Conservation (phyloP, 495 filamentous ascomycete species). For the Daldinia childiae region DNA sequence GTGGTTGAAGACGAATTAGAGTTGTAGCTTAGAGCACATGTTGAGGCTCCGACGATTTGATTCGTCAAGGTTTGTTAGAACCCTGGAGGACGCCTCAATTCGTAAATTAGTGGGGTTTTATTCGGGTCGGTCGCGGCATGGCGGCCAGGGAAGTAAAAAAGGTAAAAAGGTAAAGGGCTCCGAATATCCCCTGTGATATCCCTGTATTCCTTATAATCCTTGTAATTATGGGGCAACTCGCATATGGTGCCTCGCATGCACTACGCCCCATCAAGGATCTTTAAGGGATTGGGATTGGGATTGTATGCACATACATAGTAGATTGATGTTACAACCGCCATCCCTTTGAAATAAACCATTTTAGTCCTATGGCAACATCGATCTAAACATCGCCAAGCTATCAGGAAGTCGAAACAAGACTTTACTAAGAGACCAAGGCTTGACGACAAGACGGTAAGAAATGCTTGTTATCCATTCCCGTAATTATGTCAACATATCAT, state of each 20-base stretch:
- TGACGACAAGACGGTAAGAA: conserved; percentile 18
- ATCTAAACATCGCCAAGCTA: conserved; percentile 30
- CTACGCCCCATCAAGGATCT: neutral
- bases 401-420: conserved; percentile 36
- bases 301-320: too few relatives aligned
- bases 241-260: conserved; percentile 6
- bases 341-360: neutral
- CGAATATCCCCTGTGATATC: neutral
- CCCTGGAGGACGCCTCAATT: conserved; percentile 15
- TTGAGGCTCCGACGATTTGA: conserved; percentile 32
- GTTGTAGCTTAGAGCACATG: conserved; percentile 42
- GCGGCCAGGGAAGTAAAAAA: conserved; percentile 4
- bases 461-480: conserved; percentile 11
- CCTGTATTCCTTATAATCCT: neutral
- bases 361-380: neutral
- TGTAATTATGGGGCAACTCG: conserved; percentile 11
- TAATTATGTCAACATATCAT: neutral
- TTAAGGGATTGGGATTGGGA: neutral
- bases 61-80: conserved; percentile 22
- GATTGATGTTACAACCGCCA: too few relatives aligned
- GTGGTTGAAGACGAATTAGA: conserved; percentile 43
- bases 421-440: conserved; percentile 39
- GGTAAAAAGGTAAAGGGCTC: neutral
- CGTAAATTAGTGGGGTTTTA: conserved; percentile 23
- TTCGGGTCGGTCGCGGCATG: neutral